Base-by-base conservation (phyloP, 2,329 filamentous ascomycete genomes). In the Apiospora aurea region DNA sequence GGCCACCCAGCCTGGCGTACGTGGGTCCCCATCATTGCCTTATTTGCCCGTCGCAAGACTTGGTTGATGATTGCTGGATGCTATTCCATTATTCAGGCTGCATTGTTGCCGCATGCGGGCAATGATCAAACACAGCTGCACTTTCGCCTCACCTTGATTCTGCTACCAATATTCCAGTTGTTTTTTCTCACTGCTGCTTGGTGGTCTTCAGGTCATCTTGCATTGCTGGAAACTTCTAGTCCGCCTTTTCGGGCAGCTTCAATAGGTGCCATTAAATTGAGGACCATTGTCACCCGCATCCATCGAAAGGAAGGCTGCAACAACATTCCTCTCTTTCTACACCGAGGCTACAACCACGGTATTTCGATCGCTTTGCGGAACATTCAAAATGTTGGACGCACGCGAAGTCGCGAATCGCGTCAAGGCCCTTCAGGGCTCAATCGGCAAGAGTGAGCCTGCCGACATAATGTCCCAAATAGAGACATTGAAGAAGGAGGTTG, bases 381-480 rank as follows among this genome's bases (percentile, higher is more conserved):
- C 41, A 13, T 21, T 10, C 68, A 29, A 51, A 4, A 69, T 69
- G 75, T 94, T 97, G 92, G 93, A 97, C 78, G 89, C 91, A 79
- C 94, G 94, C 83, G 93, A 96, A 80, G 92, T 98, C 71, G 90
- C 92, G 78, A 85, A 91, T 78, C 91, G 91, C 82, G 91, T 94
- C 79, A 93, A 94, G 84, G 90, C 92, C 79, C 88, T 98, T 79
- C 90, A 89, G 77, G 97, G 97, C 85, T 94, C 94, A 34, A 87
- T 94, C 61, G 86, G 87, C 67, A 90, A 91, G 71, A 93, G 93
- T 79, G 94, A 97, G 78, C 90, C 95, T 5, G 83, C 91, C 53
- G 92, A 90, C 73, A 88, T 97, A 69, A 85, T 97, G 71, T 87
- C 88, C 70, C 87, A 98, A 74, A 86, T 99, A 70, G 91, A 92